Evolutionary conservation across 768 basidiomycete species (phyloP).

Genomic region (Russula ochroleuca): DNA sequence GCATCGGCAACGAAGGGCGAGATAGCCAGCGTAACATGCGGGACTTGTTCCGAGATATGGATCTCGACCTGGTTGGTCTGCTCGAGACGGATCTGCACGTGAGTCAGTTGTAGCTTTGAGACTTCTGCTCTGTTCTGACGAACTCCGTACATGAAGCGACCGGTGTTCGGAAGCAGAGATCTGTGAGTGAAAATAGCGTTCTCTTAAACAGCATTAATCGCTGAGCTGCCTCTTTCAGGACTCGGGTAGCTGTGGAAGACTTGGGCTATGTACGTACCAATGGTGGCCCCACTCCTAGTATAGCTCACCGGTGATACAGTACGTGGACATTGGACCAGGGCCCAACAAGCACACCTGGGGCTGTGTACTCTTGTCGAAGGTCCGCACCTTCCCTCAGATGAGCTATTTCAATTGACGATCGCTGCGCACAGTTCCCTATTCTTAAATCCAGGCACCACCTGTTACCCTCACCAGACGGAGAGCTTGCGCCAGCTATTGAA

Average conservation of each 20-base stretch:
- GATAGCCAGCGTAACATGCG: conserved; percentile 70
- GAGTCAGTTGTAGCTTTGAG: conserved; percentile 29
- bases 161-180: conserved; percentile 82
- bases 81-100: conserved; percentile 86
- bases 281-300: background rate
- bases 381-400: conserved; percentile 27
- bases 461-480: conserved; percentile 79
- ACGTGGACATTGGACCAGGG: conserved; percentile 85
- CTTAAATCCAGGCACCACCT: conserved; percentile 81
- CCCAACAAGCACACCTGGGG: conserved; percentile 91
- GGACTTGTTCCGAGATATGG: conserved; percentile 66
- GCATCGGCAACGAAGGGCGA: conserved; percentile 65
- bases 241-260: conserved; percentile 71
- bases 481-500: conserved; percentile 87
- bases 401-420: conserved; percentile 4
- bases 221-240: conserved; percentile 41
- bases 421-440: conserved; percentile 66
- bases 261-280: conserved; percentile 63
- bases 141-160: conserved; percentile 40
- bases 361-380: conserved; percentile 75
- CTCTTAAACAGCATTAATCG: background rate
- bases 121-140: background rate
- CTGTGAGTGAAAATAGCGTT: conserved; percentile 43
- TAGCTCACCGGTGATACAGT: conserved; percentile 39
- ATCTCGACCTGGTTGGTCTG: conserved; percentile 80